Conservation (phyloP, 345 rosid genomes). For the Garcia nutans region DNA sequence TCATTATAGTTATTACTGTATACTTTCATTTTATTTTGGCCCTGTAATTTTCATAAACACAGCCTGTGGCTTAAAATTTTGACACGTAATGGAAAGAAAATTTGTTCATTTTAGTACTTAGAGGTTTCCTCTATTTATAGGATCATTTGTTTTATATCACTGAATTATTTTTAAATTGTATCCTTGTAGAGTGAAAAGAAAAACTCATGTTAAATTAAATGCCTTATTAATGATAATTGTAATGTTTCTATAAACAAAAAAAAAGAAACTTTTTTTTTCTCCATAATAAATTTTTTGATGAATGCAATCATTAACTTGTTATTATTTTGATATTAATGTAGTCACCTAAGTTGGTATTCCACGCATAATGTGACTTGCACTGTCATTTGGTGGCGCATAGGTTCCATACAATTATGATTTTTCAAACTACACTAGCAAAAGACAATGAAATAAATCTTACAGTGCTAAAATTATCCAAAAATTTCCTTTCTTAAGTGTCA, state of each 20-base stretch:
- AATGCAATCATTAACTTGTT: not conserved
- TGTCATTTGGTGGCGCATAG: not conserved
- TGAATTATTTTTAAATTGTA: no score
- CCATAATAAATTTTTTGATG: no score
- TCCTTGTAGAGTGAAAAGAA: no score
- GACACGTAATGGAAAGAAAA: not conserved
- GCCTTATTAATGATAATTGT: no score
- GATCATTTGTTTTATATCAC: not conserved
- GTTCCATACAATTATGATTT: no score
- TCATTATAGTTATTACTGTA: not conserved
- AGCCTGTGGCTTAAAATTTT: not conserved
- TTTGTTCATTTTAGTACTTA: not conserved
- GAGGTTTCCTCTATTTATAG: not conserved
- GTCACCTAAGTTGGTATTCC: not conserved
- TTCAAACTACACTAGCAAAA: not conserved
- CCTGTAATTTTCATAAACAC: no score
- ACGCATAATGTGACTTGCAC: not conserved
- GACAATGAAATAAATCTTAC: no score
- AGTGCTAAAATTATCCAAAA: no score
- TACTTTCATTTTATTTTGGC: not conserved
- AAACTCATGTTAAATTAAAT: no score
- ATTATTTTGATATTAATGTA: no score
- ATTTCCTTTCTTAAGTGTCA: not conserved
- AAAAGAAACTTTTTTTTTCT: no score
- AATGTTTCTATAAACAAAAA: no score